phyloP scores from a whole-genome alignment of 257 asterid genomes.

The Solanum megistacrolobum region DNA sequence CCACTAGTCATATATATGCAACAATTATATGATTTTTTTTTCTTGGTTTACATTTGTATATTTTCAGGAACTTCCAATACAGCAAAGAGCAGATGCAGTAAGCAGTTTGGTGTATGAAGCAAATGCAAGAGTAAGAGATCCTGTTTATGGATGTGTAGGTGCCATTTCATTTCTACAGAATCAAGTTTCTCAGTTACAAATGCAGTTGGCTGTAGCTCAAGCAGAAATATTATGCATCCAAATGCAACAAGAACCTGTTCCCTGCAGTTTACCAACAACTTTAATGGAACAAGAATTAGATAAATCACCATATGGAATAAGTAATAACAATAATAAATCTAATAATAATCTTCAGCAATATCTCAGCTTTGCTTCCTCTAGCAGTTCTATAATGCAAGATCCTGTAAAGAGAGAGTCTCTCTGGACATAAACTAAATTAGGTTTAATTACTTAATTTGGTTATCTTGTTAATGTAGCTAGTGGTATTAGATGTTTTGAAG shows the following conservation, averaged over 20 bases:
- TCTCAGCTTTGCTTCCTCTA: constrained; percentile 47
- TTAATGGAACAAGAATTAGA: constrained; percentile 24
- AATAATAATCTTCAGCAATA: constrained; percentile 59
- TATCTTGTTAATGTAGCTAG: not conserved
- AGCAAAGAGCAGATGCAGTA: constrained; percentile 73
- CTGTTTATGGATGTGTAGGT: constrained; percentile 85
- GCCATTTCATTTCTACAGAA: constrained; percentile 73
- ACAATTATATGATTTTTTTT: not conserved
- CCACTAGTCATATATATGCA: not conserved
- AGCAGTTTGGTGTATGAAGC: constrained; percentile 88
- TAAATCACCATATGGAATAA: constrained; percentile 31
- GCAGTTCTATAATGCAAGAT: constrained; percentile 51
- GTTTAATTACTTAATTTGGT: not conserved
- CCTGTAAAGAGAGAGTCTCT: constrained; percentile 88
- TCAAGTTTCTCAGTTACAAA: constrained; percentile 75
- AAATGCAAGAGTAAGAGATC: constrained; percentile 78
- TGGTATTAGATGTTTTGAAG: not conserved
- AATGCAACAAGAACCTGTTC: constrained; percentile 47
- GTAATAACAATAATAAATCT: constrained; percentile 19
- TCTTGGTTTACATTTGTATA: not conserved
- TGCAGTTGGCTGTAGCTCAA: constrained; percentile 78
- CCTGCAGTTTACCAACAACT: constrained; percentile 8
- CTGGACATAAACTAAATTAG: constrained; percentile 36
- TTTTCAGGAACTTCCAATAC: constrained; percentile 63
- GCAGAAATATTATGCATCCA: constrained; percentile 83